A percentile compares a stretch with the other conserved stretches of the same genome.
These are phyloP conservation scores for Bauhinia variegata DNA, from an alignment of 306 rosid species.

Conservation along the genomic window DNA sequence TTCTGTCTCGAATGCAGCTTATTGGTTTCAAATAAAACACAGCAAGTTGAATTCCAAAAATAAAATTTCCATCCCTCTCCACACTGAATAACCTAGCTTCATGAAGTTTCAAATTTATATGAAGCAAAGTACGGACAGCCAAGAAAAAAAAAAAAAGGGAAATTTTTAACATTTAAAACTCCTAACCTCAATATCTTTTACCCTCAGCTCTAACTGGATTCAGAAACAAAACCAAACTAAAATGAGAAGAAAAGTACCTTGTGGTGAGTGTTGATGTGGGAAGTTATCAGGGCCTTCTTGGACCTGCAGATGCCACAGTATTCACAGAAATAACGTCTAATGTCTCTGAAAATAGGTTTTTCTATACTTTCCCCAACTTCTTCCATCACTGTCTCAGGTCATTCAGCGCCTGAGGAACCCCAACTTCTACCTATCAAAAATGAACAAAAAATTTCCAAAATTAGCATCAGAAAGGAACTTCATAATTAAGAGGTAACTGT, in stretches of 20 bases:
- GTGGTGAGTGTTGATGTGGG: conserved; percentile 64
- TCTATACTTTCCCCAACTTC: conserved; percentile 37
- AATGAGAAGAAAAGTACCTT: conserved; percentile 49
- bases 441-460: too few species aligned
- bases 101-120: too few species aligned
- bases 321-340: conserved; percentile 63
- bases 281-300: conserved; percentile 58
- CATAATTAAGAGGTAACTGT: background rate
- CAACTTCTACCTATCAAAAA: background rate
- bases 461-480: background rate
- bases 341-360: conserved; percentile 50
- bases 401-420: background rate
- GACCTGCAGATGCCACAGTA: conserved; percentile 74
- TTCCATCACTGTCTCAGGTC: conserved; percentile 35
- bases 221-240: background rate
- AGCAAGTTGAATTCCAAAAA: background rate
- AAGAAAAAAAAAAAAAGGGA: background rate
- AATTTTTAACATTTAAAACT: background rate
- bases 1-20: background rate
- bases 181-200: too few species aligned
- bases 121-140: too few species aligned
- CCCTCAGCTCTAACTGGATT: background rate
- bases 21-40: background rate
- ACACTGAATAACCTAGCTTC: too few species aligned
- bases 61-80: background rate